Evolutionary conservation across 768 basidiomycete genomes (phyloP).

Genomic region (Leccinum longicurvipes): DNA sequence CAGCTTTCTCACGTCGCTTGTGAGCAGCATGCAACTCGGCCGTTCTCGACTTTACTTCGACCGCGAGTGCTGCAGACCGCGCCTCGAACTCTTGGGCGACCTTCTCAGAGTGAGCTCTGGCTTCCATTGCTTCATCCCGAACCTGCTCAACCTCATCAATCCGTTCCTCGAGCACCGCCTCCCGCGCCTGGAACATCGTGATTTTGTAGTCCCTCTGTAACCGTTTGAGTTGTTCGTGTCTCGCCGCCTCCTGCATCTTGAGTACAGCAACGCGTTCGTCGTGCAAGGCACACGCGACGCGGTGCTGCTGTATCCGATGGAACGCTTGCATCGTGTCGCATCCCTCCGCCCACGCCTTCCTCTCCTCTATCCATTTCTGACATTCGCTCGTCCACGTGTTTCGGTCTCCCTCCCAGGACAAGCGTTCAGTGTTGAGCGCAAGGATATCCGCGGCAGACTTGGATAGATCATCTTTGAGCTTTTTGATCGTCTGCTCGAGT

Average conservation of each 20-base stretch:
- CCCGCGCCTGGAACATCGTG: slow-evolving; percentile 62
- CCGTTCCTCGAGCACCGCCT: slow-evolving; percentile 55
- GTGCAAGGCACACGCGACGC: slow-evolving; percentile 51
- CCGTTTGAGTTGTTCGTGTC: slow-evolving; percentile 56
- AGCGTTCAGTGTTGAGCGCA: slow-evolving; percentile 41
- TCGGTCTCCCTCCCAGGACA: slow-evolving; percentile 25
- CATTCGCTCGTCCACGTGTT: slow-evolving; percentile 21
- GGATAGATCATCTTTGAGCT: slow-evolving; percentile 48
- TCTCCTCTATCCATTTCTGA: slow-evolving; percentile 50
- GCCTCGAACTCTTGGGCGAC: slow-evolving; percentile 28
- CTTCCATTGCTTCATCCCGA: slow-evolving; percentile 28
- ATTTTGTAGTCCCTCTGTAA: slow-evolving; percentile 66
- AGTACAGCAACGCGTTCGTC: slow-evolving; percentile 48
- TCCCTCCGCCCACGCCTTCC: slow-evolving; percentile 56
- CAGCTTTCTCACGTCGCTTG: slow-evolving; percentile 43
- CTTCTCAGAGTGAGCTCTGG: slow-evolving; percentile 22
- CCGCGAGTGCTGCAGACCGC: slow-evolving; percentile 32
- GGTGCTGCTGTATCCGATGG: slow-evolving; percentile 64
- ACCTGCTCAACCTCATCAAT: slow-evolving; percentile 52
- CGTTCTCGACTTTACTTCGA: slow-evolving; percentile 39
- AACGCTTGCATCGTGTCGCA: slow-evolving; percentile 60
- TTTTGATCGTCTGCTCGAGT: slow-evolving; percentile 58
- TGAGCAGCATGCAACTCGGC: slow-evolving; percentile 38
- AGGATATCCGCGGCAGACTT: slow-evolving; percentile 29
- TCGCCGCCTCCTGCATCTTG: slow-evolving; percentile 49